Conservation (phyloP, 805 yeast genomes). For the Cyberlindnera galapagoensis region DNA sequence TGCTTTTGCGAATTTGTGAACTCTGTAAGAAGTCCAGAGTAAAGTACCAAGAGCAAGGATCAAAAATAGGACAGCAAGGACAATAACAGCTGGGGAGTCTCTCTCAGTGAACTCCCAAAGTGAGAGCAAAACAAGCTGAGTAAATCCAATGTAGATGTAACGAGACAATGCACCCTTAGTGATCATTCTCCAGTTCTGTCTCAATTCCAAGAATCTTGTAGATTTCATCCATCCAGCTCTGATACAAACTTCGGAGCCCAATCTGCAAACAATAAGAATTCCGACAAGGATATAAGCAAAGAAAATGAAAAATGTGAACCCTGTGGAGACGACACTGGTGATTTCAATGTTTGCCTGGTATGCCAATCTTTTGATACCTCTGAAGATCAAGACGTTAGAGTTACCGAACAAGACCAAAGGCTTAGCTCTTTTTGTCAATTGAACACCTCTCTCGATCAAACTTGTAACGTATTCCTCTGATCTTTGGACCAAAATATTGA, state of each 20-base stretch:
- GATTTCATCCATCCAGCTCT: constrained; percentile 45
- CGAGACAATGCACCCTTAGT: constrained; percentile 76
- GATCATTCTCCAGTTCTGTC: constrained; percentile 49
- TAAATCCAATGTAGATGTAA: constrained; percentile 77
- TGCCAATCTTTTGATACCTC: constrained; percentile 87
- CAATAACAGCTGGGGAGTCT: constrained; percentile 87
- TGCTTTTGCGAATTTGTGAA: constrained; percentile 50
- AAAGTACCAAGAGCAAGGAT: constrained; percentile 54
- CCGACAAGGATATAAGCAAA: constrained; percentile 69
- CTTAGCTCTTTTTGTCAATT: constrained; percentile 30
- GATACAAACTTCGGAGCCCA: constrained; percentile 39
- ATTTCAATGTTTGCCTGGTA: constrained; percentile 71
- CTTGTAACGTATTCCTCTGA: constrained; percentile 29
- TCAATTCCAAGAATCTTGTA: constrained; percentile 40
- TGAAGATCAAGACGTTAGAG: constrained; percentile 53
- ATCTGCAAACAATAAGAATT: constrained; percentile 48
- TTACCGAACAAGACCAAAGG: constrained; percentile 41
- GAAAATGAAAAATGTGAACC: constrained; percentile 77
- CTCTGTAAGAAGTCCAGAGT: constrained; percentile 61
- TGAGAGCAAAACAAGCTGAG: constrained; percentile 72
- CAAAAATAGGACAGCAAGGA: constrained; percentile 68
- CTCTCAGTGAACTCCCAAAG: constrained; percentile 79
- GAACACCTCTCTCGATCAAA: constrained; percentile 24
- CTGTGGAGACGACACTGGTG: constrained; percentile 78
- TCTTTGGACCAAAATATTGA: constrained; percentile 72